Evolutionary conservation across 2,329 filamentous ascomycete genomes (phyloP).

Genomic region (Ceratocystis destructans): DNA sequence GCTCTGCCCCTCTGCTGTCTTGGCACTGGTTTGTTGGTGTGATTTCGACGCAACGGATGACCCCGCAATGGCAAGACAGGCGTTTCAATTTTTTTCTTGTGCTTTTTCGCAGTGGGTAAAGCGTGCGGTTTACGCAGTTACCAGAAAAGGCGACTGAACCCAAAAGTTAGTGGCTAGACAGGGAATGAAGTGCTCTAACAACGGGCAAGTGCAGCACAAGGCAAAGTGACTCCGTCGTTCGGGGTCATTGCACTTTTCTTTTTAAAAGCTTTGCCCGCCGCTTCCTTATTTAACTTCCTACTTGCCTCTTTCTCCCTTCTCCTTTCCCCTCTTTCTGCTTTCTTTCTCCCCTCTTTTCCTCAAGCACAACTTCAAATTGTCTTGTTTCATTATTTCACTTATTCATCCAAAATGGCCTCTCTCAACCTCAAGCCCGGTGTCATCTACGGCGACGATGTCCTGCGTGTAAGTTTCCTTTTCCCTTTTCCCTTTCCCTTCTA

Average conservation of each 20-base stretch:
- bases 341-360: background rate
- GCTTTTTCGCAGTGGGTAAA: background rate
- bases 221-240: background rate
- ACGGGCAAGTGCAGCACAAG: no score
- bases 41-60: constrained; percentile 9
- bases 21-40: background rate
- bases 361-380: constrained; percentile 15
- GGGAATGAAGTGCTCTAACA: constrained; percentile 1
- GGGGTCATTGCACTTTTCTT: constrained; percentile 5
- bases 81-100: constrained; percentile 7
- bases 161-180: background rate
- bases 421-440: constrained; percentile 40
- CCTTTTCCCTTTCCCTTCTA: background rate
- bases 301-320: constrained; percentile 12
- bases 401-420: constrained; percentile 25
- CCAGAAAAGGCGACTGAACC: background rate
- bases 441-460: constrained; percentile 41
- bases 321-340: constrained; percentile 10
- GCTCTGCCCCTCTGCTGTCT: background rate
- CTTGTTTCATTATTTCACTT: constrained; percentile 13
- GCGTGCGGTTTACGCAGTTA: background rate
- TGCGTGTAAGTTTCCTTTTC: constrained; percentile 24
- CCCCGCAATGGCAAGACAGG: constrained; percentile 4
- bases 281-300: constrained; percentile 8
- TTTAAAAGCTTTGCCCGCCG: constrained; percentile 3